Evolutionary conservation across 371 early-diverging fungal genomes (phyloP).

Genomic region (Chytridiales sp.): DNA sequence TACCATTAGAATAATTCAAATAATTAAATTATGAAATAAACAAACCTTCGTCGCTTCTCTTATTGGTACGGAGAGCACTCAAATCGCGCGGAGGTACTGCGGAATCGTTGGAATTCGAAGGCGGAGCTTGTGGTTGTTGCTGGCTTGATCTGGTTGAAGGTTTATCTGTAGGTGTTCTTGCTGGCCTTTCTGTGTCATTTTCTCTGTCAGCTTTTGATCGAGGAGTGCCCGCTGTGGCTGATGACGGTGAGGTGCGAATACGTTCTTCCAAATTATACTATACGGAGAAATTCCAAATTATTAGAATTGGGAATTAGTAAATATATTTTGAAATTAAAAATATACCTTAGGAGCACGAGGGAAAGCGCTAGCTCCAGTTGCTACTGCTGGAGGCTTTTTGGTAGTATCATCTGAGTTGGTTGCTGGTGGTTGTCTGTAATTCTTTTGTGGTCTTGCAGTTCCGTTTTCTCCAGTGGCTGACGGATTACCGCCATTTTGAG

Average conservation of each 20-base stretch:
- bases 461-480: background rate
- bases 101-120: background rate
- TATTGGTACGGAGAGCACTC: background rate
- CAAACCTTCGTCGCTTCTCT: slow-evolving; percentile 4
- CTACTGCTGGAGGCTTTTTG: background rate
- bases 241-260: background rate
- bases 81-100: slow-evolving; percentile 1
- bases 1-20: background rate
- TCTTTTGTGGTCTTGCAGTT: background rate
- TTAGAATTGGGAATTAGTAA: too few species aligned
- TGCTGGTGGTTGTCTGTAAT: background rate
- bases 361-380: background rate
- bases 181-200: background rate
- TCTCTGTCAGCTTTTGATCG: background rate
- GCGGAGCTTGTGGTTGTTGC: slow-evolving; percentile 1
- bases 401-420: background rate
- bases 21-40: background rate
- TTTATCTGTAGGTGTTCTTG: background rate
- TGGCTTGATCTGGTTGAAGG: background rate
- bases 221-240: background rate
- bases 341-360: slow-evolving; percentile 6
- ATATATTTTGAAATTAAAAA: background rate
- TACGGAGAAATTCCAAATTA: background rate
- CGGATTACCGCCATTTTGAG: slow-evolving; percentile 8
- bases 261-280: slow-evolving; percentile 24